A percentile compares a stretch with the other conserved stretches of the same genome.
These are phyloP conservation scores for Arabidopsis thaliana DNA, from an alignment of 345 rosid genomes.

Conservation along the genomic window DNA sequence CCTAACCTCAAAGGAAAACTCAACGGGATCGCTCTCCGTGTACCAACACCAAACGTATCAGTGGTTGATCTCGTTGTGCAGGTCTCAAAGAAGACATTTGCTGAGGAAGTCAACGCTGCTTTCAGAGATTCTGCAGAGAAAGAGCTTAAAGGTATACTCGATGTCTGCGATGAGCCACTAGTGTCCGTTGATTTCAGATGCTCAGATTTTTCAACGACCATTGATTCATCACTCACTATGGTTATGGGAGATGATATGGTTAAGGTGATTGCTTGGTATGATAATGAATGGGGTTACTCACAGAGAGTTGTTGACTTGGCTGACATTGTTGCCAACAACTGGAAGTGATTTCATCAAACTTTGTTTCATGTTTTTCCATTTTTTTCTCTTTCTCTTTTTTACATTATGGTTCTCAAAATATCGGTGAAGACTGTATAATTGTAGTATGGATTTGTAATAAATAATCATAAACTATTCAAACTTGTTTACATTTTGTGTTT, in stretches of 20 bases:
- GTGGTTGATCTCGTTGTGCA: conserved; percentile 94
- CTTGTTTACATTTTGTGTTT: conserved; percentile 7
- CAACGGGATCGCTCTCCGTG: conserved; percentile 94
- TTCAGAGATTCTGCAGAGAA: conserved; percentile 84
- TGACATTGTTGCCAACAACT: conserved; percentile 82
- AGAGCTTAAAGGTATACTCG: conserved; percentile 81
- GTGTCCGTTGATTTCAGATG: conserved; percentile 96
- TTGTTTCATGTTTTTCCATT: conserved; percentile 19
- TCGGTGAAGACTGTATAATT: conserved; percentile 27
- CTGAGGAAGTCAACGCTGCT: conserved; percentile 93
- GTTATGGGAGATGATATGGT: conserved; percentile 99
- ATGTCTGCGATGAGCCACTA: conserved; percentile 93
- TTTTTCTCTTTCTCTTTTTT: neutral
- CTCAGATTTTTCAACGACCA: conserved; percentile 76
- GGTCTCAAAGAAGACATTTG: conserved; percentile 89
- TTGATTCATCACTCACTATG: conserved; percentile 90
- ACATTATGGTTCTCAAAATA: conserved; percentile 25
- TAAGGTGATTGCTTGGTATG: conserved; percentile 98
- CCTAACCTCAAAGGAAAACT: conserved; percentile 92
- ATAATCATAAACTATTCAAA: conserved; percentile 22
- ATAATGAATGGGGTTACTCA: conserved; percentile 98
- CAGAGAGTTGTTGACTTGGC: conserved; percentile 98
- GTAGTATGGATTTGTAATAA: conserved; percentile 32
- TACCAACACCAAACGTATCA: conserved; percentile 95
- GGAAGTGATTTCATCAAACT: conserved; percentile 61